Base-by-base conservation (phyloP, 208 protist genomes). In the Leishmania mexicana region DNA sequence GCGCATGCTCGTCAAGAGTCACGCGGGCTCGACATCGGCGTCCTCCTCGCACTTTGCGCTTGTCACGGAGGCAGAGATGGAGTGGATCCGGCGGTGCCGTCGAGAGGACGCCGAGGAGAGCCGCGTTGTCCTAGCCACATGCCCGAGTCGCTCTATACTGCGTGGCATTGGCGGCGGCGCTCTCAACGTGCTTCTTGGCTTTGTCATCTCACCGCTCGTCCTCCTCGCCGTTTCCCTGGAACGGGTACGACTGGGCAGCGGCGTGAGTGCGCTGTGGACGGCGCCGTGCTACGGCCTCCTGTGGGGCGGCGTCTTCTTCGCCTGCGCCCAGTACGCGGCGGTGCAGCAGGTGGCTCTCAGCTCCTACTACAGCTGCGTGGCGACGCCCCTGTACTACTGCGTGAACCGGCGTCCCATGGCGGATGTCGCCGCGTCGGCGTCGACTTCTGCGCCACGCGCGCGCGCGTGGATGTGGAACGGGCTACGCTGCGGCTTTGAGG, bases 11-110 rank as follows among this genome's bases (percentile, higher is more conserved):
- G 77, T 85, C 28, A 51, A 53, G 28, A 68, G 31, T 7, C 76
- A 62, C 38, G 53, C 74, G 2, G 67, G 83, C 19, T 17, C 64
- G 49, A 35, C 24, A 17, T 57, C n/a, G 54, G 42, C 38, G 21
- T 28, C 47, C 54, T 54, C 35, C 7, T 60, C 78, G 15, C 53
- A 78, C 64, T 94, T 96, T 83, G 86, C 79, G 1, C 80, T 96
- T 4, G 89, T 96, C 62, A 96, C 92, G n/a, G 83, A 83, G 67
- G 89, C 91, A 0, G 91, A 97, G 83, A 90, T 97, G 85, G 84
- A 87, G 68, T 91, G 86, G 78, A 87, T 96, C 53, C 86, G 84
- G 10, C 76, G 74, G 19, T 85, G 86, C 31, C 86, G 87, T 4
- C 86, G 91, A 51, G 91, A 93, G 42, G 89, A 94, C 8, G 87